Percentiles rank a stretch among this genome's conserved stretches.
phyloP scores from a whole-genome alignment of 305 asterid species.

The Nicotiana rustica region DNA sequence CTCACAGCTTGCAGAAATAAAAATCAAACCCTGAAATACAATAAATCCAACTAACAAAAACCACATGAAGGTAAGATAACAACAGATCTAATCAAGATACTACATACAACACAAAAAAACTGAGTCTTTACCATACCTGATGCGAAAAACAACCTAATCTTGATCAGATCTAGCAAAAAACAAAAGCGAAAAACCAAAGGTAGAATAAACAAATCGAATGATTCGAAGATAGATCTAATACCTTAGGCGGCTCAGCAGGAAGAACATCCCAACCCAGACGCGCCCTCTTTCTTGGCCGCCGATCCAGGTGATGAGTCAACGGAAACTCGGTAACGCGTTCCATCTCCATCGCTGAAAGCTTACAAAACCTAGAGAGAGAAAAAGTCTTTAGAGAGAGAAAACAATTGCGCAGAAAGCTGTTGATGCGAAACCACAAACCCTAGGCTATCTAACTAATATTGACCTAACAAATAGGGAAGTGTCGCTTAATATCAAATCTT shows the following conservation, averaged over 20 bases:
- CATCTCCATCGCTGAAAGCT: constrained; percentile 66
- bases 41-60: not conserved
- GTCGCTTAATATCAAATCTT: constrained; percentile 20
- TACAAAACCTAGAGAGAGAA: constrained; percentile 37
- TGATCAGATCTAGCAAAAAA: constrained; percentile 61
- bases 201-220: not conserved
- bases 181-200: constrained; percentile 29
- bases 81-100: not conserved
- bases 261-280: constrained; percentile 93
- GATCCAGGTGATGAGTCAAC: constrained; percentile 55
- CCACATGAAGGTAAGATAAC: not conserved
- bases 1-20: constrained; percentile 5
- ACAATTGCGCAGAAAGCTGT: not conserved
- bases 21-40: constrained; percentile 18
- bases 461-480: constrained; percentile 29
- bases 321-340: constrained; percentile 90
- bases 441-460: constrained; percentile 32
- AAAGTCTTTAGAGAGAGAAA: not conserved
- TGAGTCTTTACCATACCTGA: constrained; percentile 52
- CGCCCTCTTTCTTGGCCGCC: constrained; percentile 78
- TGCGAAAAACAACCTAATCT: constrained; percentile 42
- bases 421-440: constrained; percentile 22
- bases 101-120: not conserved
- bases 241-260: constrained; percentile 68
- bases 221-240: constrained; percentile 39